Percentiles rank a stretch among this genome's conserved stretches.
These are phyloP conservation scores for Cadophora sp. DNA, from an alignment of 2,329 filamentous ascomycete genomes.

Conservation along the genomic window DNA sequence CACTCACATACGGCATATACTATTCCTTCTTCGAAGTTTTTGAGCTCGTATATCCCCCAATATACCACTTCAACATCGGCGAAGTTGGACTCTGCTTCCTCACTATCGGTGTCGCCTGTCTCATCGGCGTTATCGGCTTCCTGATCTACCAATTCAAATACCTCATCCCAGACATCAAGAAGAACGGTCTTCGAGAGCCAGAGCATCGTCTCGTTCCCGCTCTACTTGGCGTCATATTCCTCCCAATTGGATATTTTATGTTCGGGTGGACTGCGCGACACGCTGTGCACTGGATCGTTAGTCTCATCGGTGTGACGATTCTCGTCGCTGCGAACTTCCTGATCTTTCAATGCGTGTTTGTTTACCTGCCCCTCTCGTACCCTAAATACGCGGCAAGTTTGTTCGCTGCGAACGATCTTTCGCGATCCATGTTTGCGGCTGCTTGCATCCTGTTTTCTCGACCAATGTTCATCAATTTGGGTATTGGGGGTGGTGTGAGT, in stretches of 20 bases:
- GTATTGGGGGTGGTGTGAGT: conserved; percentile 62
- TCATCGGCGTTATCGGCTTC: conserved; percentile 53
- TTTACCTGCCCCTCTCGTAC: conserved; percentile 60
- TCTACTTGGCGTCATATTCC: conserved; percentile 56
- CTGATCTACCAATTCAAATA: conserved; percentile 56
- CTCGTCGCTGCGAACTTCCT: conserved; percentile 55
- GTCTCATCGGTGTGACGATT: conserved; percentile 60
- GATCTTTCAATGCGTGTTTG: conserved; percentile 63
- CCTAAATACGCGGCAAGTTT: conserved; percentile 63
- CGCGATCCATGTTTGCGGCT: conserved; percentile 62
- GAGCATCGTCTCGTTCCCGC: conserved; percentile 61
- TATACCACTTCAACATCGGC: conserved; percentile 64
- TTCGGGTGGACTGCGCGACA: conserved; percentile 60
- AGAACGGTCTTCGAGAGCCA: conserved; percentile 55
- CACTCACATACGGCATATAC: conserved; percentile 65
- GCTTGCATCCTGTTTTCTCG: conserved; percentile 65
- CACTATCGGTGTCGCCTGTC: conserved; percentile 60
- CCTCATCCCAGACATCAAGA: conserved; percentile 55
- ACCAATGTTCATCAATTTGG: conserved; percentile 65
- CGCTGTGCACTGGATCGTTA: conserved; percentile 60
- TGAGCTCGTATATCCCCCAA: conserved; percentile 64
- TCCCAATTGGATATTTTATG: conserved; percentile 63
- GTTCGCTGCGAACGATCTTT: conserved; percentile 67
- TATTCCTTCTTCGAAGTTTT: conserved; percentile 71
- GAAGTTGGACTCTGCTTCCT: conserved; percentile 64